Evolutionary conservation across 2,329 filamentous ascomycete species (phyloP), one percentile per base, ranked within the genome.

Genomic region (Penicillium vulpinum): DNA sequence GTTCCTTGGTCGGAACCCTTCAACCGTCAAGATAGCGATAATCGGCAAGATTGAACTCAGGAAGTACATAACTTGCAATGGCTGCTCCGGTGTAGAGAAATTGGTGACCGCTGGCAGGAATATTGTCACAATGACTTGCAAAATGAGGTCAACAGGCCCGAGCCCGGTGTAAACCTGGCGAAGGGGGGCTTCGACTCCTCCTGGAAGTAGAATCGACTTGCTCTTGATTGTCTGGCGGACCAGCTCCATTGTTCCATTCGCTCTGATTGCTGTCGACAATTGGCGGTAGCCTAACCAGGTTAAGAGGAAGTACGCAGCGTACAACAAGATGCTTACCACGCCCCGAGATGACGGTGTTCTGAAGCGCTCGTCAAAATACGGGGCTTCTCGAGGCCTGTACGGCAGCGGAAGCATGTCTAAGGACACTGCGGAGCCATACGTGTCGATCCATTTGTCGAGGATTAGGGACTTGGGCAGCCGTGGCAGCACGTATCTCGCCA

Each of bases 1-100:
- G 29, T 63, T 61, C 18, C 51, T 52, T 21, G 41, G 54, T 24
- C 61, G 57, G 41, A 56, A 63, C 1, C 59, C 61, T 41, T 63
- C 61, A 29, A 63, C 36, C 1, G 57, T 63, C 33, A 56, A 55
- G 9, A 63, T 56, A 18, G 57, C 51, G 46, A 62, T 49, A 26
- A 63, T 26, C 7, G 61, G 61, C 6, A 60, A 24, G 22, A 60
- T 47, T 4, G 49, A 54, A 18, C 48, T 50, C 4, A 63, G 46
- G 31, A 63, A 63, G 18, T 62, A 63, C 5, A 60, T 16, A 15
- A 54, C 33, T 26, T 62, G 60, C 4, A 62, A 21, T 24, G 52
- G 51, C 40, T 60, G 58, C 41, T 58, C 57, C 11, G 51, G 48
- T 9, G 15, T 49, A 0, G 54, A 28, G 46, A 28, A 29, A 7